A percentile compares a stretch with the other conserved stretches of the same genome.
phyloP scores from a whole-genome alignment of 176 grass and related monocot genomes.

The Ensete glaucum region DNA sequence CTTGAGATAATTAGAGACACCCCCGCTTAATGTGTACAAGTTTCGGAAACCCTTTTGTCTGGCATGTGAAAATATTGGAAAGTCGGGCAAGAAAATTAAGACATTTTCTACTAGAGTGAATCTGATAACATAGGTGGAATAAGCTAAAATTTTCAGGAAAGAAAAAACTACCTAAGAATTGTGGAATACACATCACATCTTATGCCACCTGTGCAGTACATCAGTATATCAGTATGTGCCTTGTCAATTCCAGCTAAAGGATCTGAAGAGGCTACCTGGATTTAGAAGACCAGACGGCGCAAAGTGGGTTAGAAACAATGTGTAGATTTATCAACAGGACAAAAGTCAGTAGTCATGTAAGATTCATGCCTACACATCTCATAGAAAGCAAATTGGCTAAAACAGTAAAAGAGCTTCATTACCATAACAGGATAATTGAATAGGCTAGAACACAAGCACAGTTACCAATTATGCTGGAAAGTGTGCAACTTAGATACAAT shows the following conservation, averaged over 20 bases:
- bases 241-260: conserved; percentile 60
- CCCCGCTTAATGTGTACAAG: conserved; percentile 73
- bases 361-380: neutral
- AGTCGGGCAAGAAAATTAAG: neutral
- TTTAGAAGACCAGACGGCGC: conserved; percentile 3
- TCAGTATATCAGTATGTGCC: conserved; percentile 80
- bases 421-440: neutral
- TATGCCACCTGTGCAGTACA: conserved; percentile 95
- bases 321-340: neutral
- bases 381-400: no score
- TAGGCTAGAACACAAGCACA: neutral
- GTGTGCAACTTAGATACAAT: neutral
- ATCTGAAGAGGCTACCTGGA: conserved; percentile 41
- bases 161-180: conserved; percentile 53
- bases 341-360: neutral
- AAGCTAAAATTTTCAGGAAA: neutral
- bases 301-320: conserved; percentile 5
- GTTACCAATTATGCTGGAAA: neutral
- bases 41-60: conserved; percentile 76
- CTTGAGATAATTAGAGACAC: conserved; percentile 89
- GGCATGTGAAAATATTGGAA: conserved; percentile 6
- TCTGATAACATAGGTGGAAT: neutral
- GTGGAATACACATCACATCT: conserved; percentile 85
- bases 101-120: neutral
- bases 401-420: neutral